Percentiles rank a stretch among this genome's conserved stretches.
Conservation (phyloP, 2,329 filamentous ascomycete species). For the Lachnellula occidentalis region DNA sequence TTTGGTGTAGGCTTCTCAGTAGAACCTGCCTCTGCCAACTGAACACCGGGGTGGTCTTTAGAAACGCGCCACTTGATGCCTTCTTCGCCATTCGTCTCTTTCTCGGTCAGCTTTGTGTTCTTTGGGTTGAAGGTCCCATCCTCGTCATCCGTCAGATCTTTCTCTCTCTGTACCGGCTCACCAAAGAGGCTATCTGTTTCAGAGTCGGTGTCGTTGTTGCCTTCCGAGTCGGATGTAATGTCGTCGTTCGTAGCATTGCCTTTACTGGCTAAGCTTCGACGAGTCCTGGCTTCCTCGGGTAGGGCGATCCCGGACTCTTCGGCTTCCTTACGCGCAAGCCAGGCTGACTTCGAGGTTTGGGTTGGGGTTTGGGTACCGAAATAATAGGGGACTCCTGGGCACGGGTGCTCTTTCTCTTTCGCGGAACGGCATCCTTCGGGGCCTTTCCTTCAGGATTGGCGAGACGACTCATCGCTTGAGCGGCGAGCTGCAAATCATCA, state of each 20-base stretch:
- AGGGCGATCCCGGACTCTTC: slow-evolving; percentile 9
- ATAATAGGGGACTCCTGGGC: slow-evolving; percentile 4
- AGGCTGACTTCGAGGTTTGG: slow-evolving; percentile 20
- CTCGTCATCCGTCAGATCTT: background rate
- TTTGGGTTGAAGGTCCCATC: background rate
- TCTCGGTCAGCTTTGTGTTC: background rate
- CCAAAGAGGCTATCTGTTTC: slow-evolving; percentile 23
- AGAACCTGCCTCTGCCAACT: background rate
- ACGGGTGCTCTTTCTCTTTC: slow-evolving; percentile 14
- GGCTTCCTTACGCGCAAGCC: slow-evolving; percentile 25
- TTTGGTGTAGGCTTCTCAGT: slow-evolving; percentile 11
- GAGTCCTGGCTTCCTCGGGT: background rate
- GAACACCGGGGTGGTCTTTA: slow-evolving; percentile 4
- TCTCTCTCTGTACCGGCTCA: slow-evolving; percentile 14
- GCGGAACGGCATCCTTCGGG: slow-evolving; percentile 1
- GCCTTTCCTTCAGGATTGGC: slow-evolving; percentile 10
- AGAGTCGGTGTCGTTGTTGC: slow-evolving; percentile 10
- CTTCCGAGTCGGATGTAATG: slow-evolving; percentile 7
- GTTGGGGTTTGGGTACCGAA: slow-evolving; percentile 13
- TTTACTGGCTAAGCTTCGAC: background rate
- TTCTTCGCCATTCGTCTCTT: background rate
- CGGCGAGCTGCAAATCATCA: slow-evolving; percentile 17
- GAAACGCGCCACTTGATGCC: slow-evolving; percentile 3
- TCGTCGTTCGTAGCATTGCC: background rate
- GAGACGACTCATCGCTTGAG: slow-evolving; percentile 18